phyloP scores from a whole-genome alignment of 306 rosid species.

The Prunus persica region DNA sequence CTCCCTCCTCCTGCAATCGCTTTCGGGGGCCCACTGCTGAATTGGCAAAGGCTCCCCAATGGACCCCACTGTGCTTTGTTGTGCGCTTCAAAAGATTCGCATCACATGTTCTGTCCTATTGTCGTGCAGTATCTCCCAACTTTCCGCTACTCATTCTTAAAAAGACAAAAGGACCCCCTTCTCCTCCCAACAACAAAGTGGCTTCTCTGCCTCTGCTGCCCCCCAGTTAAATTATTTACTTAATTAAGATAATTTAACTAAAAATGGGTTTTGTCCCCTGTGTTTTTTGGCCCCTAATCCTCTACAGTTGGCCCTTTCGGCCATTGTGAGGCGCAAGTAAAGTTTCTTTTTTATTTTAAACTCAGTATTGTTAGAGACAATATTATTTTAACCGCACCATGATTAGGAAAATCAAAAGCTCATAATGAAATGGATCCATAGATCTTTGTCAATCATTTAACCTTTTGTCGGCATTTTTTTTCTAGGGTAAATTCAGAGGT shows the following conservation, averaged over 20 bases:
- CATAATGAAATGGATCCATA: background rate
- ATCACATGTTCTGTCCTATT: constrained; percentile 39
- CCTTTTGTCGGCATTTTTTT: background rate
- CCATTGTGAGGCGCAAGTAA: background rate
- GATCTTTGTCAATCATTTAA: background rate
- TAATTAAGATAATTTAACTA: background rate
- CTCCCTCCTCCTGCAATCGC: background rate
- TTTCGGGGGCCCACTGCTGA: background rate
- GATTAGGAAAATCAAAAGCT: background rate
- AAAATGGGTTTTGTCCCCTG: background rate
- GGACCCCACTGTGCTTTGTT: background rate
- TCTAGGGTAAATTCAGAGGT: background rate
- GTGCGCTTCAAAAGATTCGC: constrained; percentile 41
- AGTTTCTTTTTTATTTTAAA: background rate
- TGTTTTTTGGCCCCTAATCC: background rate
- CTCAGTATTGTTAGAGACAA: background rate
- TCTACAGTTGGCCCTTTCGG: background rate
- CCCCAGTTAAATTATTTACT: background rate
- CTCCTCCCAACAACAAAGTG: background rate
- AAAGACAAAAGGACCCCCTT: background rate
- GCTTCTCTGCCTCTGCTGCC: background rate
- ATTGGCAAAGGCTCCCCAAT: background rate
- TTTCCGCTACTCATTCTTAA: constrained; percentile 12
- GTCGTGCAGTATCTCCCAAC: constrained; percentile 24
- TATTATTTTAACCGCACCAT: background rate